Percentiles rank a stretch among this genome's conserved stretches.
phyloP scores from a whole-genome alignment of 345 rosid species.

The Populus simonii region DNA sequence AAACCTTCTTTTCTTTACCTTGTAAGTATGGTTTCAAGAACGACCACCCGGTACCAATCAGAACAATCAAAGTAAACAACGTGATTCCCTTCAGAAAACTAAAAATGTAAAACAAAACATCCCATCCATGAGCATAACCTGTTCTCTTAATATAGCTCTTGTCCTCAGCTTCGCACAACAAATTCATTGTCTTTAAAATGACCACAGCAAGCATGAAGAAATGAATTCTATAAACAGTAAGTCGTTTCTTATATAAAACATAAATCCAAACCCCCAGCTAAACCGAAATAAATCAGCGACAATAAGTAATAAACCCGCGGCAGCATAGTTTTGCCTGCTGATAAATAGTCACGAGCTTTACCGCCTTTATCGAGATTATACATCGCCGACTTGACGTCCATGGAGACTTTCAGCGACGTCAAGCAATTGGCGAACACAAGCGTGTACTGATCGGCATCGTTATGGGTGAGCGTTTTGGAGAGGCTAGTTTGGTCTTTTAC shows the following conservation, averaged over 20 bases:
- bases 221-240: conserved; percentile 72
- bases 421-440: conserved; percentile 88
- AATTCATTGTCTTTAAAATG: conserved; percentile 60
- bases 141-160: conserved; percentile 80
- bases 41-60: conserved; percentile 97
- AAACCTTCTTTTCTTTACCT: conserved; percentile 93
- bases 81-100: conserved; percentile 88
- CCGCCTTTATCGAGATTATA: conserved; percentile 72
- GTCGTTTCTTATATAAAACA: conserved; percentile 68
- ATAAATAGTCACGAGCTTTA: conserved; percentile 66
- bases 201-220: conserved; percentile 91
- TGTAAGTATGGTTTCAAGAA: conserved; percentile 93
- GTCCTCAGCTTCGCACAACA: conserved; percentile 88
- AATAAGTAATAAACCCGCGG: conserved; percentile 80
- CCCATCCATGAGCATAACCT: conserved; percentile 97
- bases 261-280: conserved; percentile 71
- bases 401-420: conserved; percentile 53
- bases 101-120: conserved; percentile 85
- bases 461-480: conserved; percentile 23
- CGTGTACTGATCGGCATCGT: conserved; percentile 73
- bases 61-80: conserved; percentile 80
- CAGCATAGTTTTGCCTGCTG: conserved; percentile 75
- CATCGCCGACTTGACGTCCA: conserved; percentile 82
- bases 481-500: conserved; percentile 20
- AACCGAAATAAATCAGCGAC: conserved; percentile 53